Conservation (phyloP, 192 early-diverging fungal genomes). For the Powellomyces hirtus region DNA sequence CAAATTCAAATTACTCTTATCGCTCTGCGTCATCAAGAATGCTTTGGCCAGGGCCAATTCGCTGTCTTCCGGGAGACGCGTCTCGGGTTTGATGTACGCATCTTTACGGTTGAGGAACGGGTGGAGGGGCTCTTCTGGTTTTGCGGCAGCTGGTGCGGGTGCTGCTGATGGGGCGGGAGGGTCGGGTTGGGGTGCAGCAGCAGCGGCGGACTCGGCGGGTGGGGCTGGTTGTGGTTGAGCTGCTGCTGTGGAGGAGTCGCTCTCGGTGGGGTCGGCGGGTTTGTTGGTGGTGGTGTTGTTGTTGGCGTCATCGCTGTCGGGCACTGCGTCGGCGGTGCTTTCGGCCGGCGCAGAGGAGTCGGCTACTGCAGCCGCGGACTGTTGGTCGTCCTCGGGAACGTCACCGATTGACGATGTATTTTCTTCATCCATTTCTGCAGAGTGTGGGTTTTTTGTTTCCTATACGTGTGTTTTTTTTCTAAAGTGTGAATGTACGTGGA, state of each 20-base stretch:
- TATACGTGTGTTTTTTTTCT: too few relatives aligned
- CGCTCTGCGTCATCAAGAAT: slow-evolving; percentile 41
- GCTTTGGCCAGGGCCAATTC: slow-evolving; percentile 50
- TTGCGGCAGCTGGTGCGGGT: neutral
- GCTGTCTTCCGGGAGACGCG: slow-evolving; percentile 40
- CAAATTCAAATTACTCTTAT: slow-evolving; percentile 41
- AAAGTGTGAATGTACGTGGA: too few relatives aligned
- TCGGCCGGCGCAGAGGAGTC: too few relatives aligned
- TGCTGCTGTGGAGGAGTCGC: neutral
- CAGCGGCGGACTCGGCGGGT: neutral
- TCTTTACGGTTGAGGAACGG: slow-evolving; percentile 40
- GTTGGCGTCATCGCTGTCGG: neutral
- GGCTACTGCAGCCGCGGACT: too few relatives aligned
- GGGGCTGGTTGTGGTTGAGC: neutral
- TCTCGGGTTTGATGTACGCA: slow-evolving; percentile 30
- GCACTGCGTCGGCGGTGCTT: neutral
- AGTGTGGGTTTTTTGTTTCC: too few relatives aligned
- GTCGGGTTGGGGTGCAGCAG: neutral
- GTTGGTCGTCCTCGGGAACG: neutral
- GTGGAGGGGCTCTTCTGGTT: slow-evolving; percentile 11
- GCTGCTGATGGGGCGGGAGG: neutral
- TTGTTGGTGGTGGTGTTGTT: neutral
- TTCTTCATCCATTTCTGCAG: neutral
- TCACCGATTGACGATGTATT: neutral
- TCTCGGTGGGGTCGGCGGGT: neutral